A percentile compares a stretch with the other conserved stretches of the same genome.
These are phyloP conservation scores for Xylaria nigripes DNA, from an alignment of 495 filamentous ascomycete genomes.

Conservation along the genomic window DNA sequence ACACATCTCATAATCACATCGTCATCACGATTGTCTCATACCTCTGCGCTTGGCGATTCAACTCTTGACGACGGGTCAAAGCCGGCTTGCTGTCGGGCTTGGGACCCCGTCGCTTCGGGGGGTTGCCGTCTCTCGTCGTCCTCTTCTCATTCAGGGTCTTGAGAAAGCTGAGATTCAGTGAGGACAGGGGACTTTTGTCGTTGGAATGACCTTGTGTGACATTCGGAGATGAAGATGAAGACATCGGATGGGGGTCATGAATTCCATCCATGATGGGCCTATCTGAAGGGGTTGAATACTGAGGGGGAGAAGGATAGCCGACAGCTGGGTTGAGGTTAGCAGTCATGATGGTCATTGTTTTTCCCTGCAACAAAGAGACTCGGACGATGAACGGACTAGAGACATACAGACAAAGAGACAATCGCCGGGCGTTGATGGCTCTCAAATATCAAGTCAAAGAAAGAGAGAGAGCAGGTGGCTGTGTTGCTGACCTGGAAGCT, in stretches of 20 bases:
- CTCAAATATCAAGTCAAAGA: constrained; percentile 7
- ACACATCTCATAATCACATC: not conserved
- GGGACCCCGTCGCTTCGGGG: constrained; percentile 82
- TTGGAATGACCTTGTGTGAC: constrained; percentile 22
- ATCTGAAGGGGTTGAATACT: constrained; percentile 28
- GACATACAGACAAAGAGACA: not conserved
- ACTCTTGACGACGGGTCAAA: constrained; percentile 83
- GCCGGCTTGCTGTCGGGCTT: constrained; percentile 97
- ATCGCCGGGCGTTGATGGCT: constrained; percentile 1
- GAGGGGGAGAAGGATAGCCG: constrained; percentile 35
- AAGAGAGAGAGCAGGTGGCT: constrained; percentile 5
- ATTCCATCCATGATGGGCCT: constrained; percentile 28
- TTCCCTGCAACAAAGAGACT: constrained; percentile 6
- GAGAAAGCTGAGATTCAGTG: constrained; percentile 49
- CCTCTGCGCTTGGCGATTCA: constrained; percentile 95
- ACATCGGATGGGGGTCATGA: constrained; percentile 33
- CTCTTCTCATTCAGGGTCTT: constrained; percentile 56
- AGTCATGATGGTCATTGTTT: constrained; percentile 24
- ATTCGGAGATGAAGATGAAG: constrained; percentile 35
- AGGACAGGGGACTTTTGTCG: constrained; percentile 46
- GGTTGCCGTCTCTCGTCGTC: constrained; percentile 67
- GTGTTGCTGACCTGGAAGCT: constrained; percentile 13
- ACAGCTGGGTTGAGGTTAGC: constrained; percentile 20
- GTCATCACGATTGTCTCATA: constrained; percentile 29
- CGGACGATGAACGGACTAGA: not conserved